A percentile compares a stretch with the other conserved stretches of the same genome.
phyloP scores from a whole-genome alignment of 305 asterid genomes.

The Petunia hybrid region DNA sequence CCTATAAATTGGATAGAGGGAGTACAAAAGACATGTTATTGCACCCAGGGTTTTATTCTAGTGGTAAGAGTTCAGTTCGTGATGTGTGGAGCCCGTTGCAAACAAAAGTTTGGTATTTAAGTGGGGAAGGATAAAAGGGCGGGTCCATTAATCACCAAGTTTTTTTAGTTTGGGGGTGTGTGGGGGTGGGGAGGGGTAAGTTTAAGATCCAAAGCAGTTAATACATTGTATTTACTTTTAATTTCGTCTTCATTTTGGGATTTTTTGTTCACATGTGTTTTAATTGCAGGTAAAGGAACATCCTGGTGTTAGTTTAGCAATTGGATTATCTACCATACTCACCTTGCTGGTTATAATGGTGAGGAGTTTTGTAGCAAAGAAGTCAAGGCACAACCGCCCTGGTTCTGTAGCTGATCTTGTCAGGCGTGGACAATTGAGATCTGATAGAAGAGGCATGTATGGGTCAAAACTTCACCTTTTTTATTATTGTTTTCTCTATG shows the following conservation, averaged over 20 bases:
- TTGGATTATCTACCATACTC: constrained; percentile 70
- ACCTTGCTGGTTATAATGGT: constrained; percentile 58
- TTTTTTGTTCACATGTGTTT: constrained; percentile 30
- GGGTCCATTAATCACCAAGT: not conserved
- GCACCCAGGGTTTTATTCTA: not conserved
- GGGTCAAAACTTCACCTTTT: constrained; percentile 52
- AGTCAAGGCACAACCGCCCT: constrained; percentile 55
- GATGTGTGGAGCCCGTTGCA: not conserved
- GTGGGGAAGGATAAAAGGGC: no score
- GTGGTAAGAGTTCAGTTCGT: not conserved
- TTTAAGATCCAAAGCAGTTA: not conserved
- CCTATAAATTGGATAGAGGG: no score
- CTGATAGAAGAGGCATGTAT: constrained; percentile 99
- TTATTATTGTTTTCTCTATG: constrained; percentile 25
- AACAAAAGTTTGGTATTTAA: no score
- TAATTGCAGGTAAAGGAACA: constrained; percentile 58
- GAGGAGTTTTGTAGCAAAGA: constrained; percentile 58
- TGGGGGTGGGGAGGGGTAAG: not conserved
- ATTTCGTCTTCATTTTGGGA: constrained; percentile 26
- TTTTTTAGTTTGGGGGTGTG: not conserved
- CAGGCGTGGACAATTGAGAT: constrained; percentile 93
- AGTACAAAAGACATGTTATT: no score
- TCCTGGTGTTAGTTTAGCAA: constrained; percentile 55
- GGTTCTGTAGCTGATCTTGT: constrained; percentile 98
- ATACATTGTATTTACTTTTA: constrained; percentile 18